Conservation (phyloP, 441 rosid genomes). For the Manihot esculenta region DNA sequence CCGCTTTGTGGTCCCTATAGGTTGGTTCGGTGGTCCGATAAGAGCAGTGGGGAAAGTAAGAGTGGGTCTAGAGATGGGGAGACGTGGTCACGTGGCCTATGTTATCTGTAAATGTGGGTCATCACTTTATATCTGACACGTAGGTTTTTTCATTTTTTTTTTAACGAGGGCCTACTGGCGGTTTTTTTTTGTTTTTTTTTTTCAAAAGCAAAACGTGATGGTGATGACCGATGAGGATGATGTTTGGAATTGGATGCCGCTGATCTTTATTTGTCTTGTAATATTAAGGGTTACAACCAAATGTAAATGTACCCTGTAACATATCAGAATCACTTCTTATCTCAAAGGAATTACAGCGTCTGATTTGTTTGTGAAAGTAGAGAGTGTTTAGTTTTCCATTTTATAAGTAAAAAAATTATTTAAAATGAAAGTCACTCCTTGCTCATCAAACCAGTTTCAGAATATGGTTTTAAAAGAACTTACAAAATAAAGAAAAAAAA, state of each 20-base stretch:
- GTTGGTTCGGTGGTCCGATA: conserved; percentile 42
- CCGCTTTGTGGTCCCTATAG: conserved; percentile 45
- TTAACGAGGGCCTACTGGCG: background rate
- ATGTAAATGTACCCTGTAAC: background rate
- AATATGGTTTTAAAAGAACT: no score
- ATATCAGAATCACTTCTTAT: no score
- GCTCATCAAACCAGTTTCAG: no score
- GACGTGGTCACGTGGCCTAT: conserved; percentile 32
- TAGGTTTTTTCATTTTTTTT: background rate
- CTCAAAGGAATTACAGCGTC: no score
- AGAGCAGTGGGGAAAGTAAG: conserved; percentile 23
- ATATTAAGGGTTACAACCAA: background rate
- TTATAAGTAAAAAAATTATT: no score
- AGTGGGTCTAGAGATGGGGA: conserved; percentile 3
- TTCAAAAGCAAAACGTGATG: background rate
- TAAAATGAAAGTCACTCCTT: no score
- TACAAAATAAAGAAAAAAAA: no score
- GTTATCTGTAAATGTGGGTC: conserved; percentile 14
- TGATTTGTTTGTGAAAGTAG: no score
- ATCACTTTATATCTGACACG: background rate
- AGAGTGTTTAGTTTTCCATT: no score
- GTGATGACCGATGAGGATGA: background rate
- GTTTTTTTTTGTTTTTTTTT: background rate
- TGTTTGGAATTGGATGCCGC: background rate
- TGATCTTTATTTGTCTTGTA: background rate